These are phyloP conservation scores for Erodium chrysanthum DNA, from an alignment of 441 rosid genomes.

Conservation along the genomic window DNA sequence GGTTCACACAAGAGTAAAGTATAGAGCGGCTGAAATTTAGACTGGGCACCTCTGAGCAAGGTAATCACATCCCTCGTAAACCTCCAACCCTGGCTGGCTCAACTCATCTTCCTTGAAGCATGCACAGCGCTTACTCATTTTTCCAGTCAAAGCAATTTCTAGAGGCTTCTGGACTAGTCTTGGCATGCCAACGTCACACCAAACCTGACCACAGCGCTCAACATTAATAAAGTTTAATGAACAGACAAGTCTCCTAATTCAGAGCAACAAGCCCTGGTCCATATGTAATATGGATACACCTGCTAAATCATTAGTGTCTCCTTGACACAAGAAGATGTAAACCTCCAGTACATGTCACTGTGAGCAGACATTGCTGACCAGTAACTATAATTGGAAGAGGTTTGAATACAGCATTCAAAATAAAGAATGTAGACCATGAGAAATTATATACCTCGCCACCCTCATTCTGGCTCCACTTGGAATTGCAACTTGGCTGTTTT, in stretches of 20 bases:
- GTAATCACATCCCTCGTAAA: constrained; percentile 68
- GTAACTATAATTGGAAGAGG: not conserved
- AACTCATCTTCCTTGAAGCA: constrained; percentile 67
- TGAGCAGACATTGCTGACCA: not conserved
- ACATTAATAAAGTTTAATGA: not conserved
- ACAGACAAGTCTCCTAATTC: not conserved
- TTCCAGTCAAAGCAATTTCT: constrained; percentile 79
- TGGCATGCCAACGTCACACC: constrained; percentile 84
- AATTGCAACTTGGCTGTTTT: constrained; percentile 73
- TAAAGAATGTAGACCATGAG: not conserved
- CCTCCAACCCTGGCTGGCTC: constrained; percentile 56
- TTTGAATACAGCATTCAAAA: not conserved
- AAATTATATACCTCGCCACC: constrained; percentile 64
- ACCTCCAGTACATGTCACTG: not conserved
- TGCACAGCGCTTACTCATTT: constrained; percentile 84
- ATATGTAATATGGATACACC: not conserved
- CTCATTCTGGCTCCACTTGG: constrained; percentile 84
- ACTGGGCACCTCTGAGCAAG: constrained; percentile 59
- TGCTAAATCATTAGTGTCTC: not conserved
- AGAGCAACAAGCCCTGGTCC: not conserved
- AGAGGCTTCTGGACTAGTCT: constrained; percentile 74
- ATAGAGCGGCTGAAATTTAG: constrained; percentile 17
- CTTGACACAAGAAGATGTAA: not conserved
- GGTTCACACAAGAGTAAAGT: not conserved
- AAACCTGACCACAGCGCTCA: constrained; percentile 40